A percentile compares a stretch with the other conserved stretches of the same genome.
Conservation (phyloP, 192 early-diverging fungal genomes). For the Podila horticola region DNA sequence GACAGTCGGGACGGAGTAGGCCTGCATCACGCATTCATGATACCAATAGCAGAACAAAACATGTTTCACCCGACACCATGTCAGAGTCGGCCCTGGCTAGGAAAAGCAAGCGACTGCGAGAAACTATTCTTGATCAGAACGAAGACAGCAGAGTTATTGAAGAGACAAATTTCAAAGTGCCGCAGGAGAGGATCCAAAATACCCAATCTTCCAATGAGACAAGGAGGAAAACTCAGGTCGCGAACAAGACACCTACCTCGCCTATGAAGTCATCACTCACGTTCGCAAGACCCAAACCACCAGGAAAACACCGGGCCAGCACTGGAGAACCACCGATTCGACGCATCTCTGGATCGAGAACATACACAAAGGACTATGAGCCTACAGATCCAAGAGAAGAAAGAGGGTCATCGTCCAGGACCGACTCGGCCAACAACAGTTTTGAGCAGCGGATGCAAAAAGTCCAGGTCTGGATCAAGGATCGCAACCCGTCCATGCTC, state of each 20-base stretch:
- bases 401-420: background rate
- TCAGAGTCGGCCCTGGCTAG: background rate
- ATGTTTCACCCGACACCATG: no score
- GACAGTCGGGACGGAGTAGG: background rate
- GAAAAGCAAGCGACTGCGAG: conserved; percentile 9
- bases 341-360: background rate
- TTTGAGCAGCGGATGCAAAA: conserved; percentile 40
- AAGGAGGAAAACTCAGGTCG: background rate
- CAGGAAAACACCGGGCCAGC: conserved; percentile 12
- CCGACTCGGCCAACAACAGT: background rate
- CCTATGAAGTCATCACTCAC: background rate
- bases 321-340: background rate
- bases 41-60: background rate
- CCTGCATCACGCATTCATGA: background rate
- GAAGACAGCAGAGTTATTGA: no score
- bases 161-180: no score
- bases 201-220: background rate
- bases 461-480: conserved; percentile 37
- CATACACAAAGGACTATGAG: background rate
- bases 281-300: conserved; percentile 26
- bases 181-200: no score
- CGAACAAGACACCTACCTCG: background rate
- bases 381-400: background rate
- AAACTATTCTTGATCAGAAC: background rate
- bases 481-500: conserved; percentile 26